A percentile compares a stretch with the other conserved stretches of the same genome.
Evolutionary conservation across 2,329 filamentous ascomycete genomes (phyloP).

Genomic region (Proliferodiscus dingleyae): DNA sequence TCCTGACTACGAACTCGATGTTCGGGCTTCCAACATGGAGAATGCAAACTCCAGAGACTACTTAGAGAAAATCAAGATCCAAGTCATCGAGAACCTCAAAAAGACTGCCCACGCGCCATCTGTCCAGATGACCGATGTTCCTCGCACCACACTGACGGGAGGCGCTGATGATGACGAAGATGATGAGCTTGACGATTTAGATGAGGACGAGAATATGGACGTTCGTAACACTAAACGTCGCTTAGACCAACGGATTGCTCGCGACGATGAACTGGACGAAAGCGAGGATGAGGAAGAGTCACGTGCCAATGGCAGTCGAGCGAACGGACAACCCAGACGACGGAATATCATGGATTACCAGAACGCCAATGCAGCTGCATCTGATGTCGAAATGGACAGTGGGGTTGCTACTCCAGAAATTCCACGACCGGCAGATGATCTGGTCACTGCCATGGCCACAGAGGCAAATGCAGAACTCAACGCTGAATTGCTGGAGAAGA

Average conservation of each 20-base stretch:
- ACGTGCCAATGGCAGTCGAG: constrained; percentile 61
- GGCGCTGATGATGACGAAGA: constrained; percentile 65
- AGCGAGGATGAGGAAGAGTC: constrained; percentile 86
- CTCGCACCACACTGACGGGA: constrained; percentile 55
- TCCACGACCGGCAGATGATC: constrained; percentile 22
- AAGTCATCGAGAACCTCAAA: constrained; percentile 79
- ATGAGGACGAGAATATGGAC: constrained; percentile 84
- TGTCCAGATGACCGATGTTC: constrained; percentile 81
- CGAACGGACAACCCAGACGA: constrained; percentile 44
- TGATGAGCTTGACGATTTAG: constrained; percentile 60
- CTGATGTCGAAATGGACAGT: constrained; percentile 48
- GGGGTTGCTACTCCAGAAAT: constrained; percentile 39
- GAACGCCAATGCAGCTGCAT: constrained; percentile 47
- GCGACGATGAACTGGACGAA: constrained; percentile 78
- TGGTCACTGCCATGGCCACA: constrained; percentile 19
- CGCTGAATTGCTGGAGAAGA: constrained; percentile 29
- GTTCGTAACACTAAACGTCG: constrained; percentile 73
- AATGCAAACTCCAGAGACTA: constrained; percentile 85
- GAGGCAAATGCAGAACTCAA: constrained; percentile 31
- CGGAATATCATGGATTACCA: constrained; percentile 58
- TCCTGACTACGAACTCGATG: constrained; percentile 85
- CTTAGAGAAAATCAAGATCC: constrained; percentile 73
- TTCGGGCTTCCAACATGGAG: constrained; percentile 81
- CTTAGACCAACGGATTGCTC: constrained; percentile 73
- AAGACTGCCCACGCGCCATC: constrained; percentile 84